phyloP scores from a whole-genome alignment of 2,329 filamentous ascomycete species.

The Ophiostoma quercus region DNA sequence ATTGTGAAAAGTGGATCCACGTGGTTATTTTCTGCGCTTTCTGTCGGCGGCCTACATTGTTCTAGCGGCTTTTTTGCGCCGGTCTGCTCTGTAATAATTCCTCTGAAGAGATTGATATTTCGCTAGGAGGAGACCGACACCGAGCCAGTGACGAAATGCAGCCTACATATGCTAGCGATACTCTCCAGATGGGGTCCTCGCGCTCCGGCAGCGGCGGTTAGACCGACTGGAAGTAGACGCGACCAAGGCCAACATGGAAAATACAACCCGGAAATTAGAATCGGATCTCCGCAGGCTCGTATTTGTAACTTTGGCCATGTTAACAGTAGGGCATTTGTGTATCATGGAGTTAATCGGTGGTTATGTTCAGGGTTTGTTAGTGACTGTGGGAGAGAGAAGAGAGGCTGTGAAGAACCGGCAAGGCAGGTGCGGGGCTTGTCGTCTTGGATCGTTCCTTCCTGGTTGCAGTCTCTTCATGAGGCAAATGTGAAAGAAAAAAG shows the following conservation, averaged over 20 bases:
- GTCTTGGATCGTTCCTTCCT: not conserved
- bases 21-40: not conserved
- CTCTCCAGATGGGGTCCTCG: not conserved
- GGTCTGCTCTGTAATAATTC: not conserved
- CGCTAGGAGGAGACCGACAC: conserved; percentile 1
- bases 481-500: not conserved
- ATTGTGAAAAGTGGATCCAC: not conserved
- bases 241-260: not conserved
- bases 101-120: not conserved
- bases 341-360: not conserved
- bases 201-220: conserved; percentile 1
- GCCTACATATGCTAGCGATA: not conserved
- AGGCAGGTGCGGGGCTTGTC: not conserved
- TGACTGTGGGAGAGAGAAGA: not conserved
- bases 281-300: conserved; percentile 10
- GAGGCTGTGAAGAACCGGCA: not conserved
- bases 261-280: not conserved
- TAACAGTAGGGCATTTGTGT: not conserved
- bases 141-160: conserved; percentile 10
- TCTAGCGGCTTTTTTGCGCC: not conserved
- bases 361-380: too few species aligned
- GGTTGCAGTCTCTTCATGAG: not conserved
- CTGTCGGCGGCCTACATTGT: not conserved
- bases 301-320: not conserved
- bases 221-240: not conserved